These are phyloP conservation scores for Trametes punicea DNA, from an alignment of 768 basidiomycete species.

Conservation along the genomic window DNA sequence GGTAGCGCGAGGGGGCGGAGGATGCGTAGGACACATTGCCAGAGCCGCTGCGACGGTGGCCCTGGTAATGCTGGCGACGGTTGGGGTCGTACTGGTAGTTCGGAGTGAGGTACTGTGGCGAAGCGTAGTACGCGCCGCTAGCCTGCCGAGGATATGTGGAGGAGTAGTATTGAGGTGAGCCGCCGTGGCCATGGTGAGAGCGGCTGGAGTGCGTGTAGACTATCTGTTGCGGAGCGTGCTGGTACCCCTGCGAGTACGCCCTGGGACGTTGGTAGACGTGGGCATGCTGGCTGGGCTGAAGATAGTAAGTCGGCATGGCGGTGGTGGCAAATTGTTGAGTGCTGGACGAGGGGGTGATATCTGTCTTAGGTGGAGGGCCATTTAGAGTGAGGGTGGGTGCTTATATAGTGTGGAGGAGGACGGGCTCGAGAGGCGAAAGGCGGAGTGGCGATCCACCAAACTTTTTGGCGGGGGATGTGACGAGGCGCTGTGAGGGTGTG, in stretches of 20 bases:
- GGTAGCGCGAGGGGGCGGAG: conserved; percentile 9
- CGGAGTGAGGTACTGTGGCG: conserved; percentile 13
- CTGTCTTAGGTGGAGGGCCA: not conserved
- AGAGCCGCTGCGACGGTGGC: conserved; percentile 20
- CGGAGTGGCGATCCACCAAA: conserved; percentile 13
- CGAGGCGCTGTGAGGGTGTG: not conserved
- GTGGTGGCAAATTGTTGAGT: not conserved
- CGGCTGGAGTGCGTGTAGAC: conserved; percentile 20
- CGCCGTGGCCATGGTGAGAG: conserved; percentile 8
- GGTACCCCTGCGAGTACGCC: conserved; percentile 22
- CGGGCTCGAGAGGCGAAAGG: not conserved
- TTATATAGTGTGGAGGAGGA: not conserved
- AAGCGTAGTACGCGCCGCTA: conserved; percentile 17
- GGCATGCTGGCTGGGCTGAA: conserved; percentile 21
- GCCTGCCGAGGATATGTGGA: conserved; percentile 11
- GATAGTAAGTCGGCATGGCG: conserved; percentile 28
- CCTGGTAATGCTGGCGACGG: conserved; percentile 19
- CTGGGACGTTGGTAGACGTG: conserved; percentile 23
- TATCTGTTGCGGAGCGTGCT: conserved; percentile 23
- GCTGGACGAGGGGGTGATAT: not conserved
- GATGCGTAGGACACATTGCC: conserved; percentile 17
- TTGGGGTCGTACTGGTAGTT: conserved; percentile 15
- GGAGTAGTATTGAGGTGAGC: conserved; percentile 8
- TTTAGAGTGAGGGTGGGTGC: not conserved
- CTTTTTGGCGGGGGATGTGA: conserved; percentile 10